Base-by-base conservation (phyloP, 176 grass and related monocot genomes). In the Oryza brachyantha region DNA sequence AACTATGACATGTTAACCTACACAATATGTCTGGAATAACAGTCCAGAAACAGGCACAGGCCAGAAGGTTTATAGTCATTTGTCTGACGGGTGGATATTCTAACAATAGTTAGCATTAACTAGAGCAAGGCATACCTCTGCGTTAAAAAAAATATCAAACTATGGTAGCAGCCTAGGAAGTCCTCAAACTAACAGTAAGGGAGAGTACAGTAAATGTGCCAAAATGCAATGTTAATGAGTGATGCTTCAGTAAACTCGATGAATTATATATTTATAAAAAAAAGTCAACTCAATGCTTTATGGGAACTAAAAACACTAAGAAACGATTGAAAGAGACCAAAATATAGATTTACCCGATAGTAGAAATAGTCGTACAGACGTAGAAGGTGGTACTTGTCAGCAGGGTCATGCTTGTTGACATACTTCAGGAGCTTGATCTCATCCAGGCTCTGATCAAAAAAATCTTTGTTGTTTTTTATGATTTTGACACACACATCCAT, bases 391-490 rank as follows among this genome's bases (percentile, higher is more conserved):
- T 89, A 89, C 78, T 91, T 99, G 84, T 99, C 96, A 13, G 81
- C 88, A 69, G 96, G 96, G 69, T 99, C 96, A 87, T 99, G 88
- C 81, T 93, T 99, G 84, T 95, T 99, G 36, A 99, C 92, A 91
- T 91, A 93, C 82, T 99, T 99, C 86, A 99, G 84, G 74, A 99
- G 96, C 79, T 99, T 99, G 88, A 99, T 99, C 86, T 99, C 96
- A 87, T 99, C 96, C 74, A 99, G 86, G 68, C 96, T 99, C 72
- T 99, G 96, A 52, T 99, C 96, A 19, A 99, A 99, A 85, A 99
- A 99, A 93, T 99, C 96, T 91, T 99, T 99, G 81, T 99, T 99
- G 66, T 99, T 99, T 85, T 99, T 99, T 66, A 99, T 99, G 66
- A 99, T 95, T 89, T 99, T 99, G 76, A 99, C 88, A 59, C 96